These are phyloP conservation scores for Penicillium pancosmium DNA, from an alignment of 495 filamentous ascomycete genomes.

Conservation along the genomic window DNA sequence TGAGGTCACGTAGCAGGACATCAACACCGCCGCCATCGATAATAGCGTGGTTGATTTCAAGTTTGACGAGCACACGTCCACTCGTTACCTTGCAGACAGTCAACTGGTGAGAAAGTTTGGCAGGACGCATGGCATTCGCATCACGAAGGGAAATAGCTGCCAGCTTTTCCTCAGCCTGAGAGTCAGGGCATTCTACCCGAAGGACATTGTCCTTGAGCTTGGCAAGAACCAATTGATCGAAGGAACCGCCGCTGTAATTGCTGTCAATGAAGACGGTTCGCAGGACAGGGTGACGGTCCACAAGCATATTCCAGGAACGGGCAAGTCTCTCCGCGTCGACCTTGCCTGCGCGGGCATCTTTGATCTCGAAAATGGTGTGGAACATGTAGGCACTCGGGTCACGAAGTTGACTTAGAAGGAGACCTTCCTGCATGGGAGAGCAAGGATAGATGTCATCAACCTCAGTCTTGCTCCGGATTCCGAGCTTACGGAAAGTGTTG, in stretches of 20 bases:
- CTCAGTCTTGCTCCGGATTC: conserved; percentile 44
- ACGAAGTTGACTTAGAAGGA: conserved; percentile 64
- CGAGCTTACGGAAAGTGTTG: conserved; percentile 51
- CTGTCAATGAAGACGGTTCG: conserved; percentile 60
- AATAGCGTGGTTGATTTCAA: conserved; percentile 62
- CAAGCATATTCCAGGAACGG: conserved; percentile 56
- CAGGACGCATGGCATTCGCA: conserved; percentile 35
- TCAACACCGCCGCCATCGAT: conserved; percentile 49
- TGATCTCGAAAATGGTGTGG: conserved; percentile 50
- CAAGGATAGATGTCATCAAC: conserved; percentile 66
- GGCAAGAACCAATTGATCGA: conserved; percentile 57
- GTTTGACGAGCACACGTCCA: conserved; percentile 45
- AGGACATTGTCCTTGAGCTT: conserved; percentile 37
- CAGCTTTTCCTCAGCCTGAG: conserved; percentile 37
- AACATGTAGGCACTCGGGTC: conserved; percentile 51
- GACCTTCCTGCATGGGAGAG: conserved; percentile 66
- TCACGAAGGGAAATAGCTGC: conserved; percentile 39
- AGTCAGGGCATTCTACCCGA: conserved; percentile 44
- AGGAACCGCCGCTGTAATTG: conserved; percentile 50
- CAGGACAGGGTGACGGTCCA: conserved; percentile 55
- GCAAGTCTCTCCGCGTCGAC: conserved; percentile 45
- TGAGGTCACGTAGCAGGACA: conserved; percentile 44
- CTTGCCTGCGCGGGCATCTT: conserved; percentile 20
- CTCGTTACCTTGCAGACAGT: conserved; percentile 45
- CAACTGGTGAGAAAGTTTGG: conserved; percentile 51